These are phyloP conservation scores for Talaromyces sp. DNA, from an alignment of 2,329 filamentous ascomycete genomes.

Conservation along the genomic window DNA sequence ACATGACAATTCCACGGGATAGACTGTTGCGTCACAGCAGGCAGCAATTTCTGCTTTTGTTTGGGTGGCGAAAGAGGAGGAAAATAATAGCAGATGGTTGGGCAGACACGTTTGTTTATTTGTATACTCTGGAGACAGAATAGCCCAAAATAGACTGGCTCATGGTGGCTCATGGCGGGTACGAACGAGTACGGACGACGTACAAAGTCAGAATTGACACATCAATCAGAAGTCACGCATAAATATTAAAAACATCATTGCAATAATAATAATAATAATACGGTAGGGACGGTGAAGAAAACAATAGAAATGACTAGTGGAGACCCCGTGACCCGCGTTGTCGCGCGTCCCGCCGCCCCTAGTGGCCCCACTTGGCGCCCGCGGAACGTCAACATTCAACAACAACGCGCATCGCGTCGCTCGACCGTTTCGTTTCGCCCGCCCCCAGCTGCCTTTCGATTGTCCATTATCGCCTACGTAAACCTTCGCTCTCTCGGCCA, in stretches of 20 bases:
- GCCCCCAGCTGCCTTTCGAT: not conserved
- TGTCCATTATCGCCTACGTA: not conserved
- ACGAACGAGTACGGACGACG: not conserved
- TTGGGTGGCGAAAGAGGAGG: not conserved
- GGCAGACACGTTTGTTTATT: not conserved
- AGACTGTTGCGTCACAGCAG: not conserved
- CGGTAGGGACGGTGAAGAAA: not conserved
- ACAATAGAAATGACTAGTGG: not conserved
- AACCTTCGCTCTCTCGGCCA: not conserved
- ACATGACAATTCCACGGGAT: too few species aligned
- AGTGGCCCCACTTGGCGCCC: not conserved
- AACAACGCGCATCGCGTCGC: not conserved
- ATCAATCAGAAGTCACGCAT: not conserved
- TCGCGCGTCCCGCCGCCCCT: not conserved
- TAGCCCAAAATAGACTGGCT: too few species aligned
- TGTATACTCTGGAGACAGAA: too few species aligned
- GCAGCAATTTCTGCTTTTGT: not conserved
- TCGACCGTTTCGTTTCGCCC: not conserved
- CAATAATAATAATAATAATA: too few species aligned
- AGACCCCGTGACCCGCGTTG: not conserved
- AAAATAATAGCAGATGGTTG: not conserved
- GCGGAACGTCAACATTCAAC: conserved; percentile 3
- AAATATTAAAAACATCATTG: too few species aligned
- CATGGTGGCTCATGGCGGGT: not conserved
- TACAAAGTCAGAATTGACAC: not conserved